phyloP scores from a whole-genome alignment of 2,329 filamentous ascomycete species.

The Trichoderma guizhouense region DNA sequence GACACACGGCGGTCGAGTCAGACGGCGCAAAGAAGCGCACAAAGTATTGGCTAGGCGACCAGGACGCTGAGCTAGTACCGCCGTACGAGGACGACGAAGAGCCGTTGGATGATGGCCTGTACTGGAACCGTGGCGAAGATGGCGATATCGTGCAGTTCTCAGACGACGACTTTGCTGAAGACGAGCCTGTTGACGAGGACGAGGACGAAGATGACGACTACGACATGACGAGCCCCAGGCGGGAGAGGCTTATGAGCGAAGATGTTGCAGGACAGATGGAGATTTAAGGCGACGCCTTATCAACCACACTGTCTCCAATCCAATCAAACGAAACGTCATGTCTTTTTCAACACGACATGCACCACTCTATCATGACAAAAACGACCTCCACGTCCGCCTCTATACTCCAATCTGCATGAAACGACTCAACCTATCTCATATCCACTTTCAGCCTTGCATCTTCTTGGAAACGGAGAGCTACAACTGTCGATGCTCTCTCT shows the following conservation, averaged over 20 bases:
- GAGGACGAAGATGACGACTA: conserved; percentile 42
- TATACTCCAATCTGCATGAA: neutral
- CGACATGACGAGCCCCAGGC: conserved; percentile 26
- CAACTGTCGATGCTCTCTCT: neutral
- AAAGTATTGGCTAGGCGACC: conserved; percentile 81
- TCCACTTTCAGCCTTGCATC: neutral
- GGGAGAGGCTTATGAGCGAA: conserved; percentile 57
- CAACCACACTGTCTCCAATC: neutral
- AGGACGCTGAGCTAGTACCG: conserved; percentile 47
- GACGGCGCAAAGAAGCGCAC: conserved; percentile 63
- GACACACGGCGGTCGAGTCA: conserved; percentile 32
- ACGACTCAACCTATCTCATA: neutral
- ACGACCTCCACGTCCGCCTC: neutral
- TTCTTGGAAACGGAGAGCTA: neutral
- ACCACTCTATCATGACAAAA: neutral
- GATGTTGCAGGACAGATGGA: conserved; percentile 63
- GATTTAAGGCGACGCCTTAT: conserved; percentile 40
- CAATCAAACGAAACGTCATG: neutral
- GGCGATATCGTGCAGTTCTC: conserved; percentile 54
- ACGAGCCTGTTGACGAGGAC: conserved; percentile 41
- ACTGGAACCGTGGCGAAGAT: conserved; percentile 58
- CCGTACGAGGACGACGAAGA: conserved; percentile 47
- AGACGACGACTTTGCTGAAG: conserved; percentile 43
- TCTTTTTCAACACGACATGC: conserved; percentile 16
- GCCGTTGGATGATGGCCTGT: conserved; percentile 47